A percentile compares a stretch with the other conserved stretches of the same genome.
Evolutionary conservation across 352 stramenopile species (phyloP).

Genomic region (Hyaloperonospora brassicae): DNA sequence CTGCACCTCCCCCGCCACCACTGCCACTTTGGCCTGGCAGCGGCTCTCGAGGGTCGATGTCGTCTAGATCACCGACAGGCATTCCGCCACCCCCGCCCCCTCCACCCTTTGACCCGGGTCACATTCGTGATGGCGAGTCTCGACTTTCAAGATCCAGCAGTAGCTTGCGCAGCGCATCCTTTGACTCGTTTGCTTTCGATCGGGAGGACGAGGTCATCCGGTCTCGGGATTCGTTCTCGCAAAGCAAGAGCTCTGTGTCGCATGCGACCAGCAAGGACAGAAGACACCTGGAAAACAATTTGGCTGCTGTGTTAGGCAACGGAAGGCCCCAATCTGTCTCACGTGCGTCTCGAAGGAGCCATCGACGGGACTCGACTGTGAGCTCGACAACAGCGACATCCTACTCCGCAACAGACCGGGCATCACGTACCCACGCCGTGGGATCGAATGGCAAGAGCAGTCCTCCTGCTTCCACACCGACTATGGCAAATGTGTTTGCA

Average conservation of each 20-base stretch:
- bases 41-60: constrained; percentile 23
- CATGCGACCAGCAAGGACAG: constrained; percentile 33
- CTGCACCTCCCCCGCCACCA: constrained; percentile 23
- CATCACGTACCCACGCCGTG: constrained; percentile 1
- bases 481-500: constrained; percentile 62
- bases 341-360: constrained; percentile 18
- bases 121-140: constrained; percentile 23
- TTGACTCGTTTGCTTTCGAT: constrained; percentile 38
- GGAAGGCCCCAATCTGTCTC: constrained; percentile 23
- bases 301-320: constrained; percentile 60
- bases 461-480: constrained; percentile 17
- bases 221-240: constrained; percentile 40
- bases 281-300: constrained; percentile 39
- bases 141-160: constrained; percentile 47
- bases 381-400: constrained; percentile 25
- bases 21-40: constrained; percentile 20
- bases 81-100: constrained; percentile 42
- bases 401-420: constrained; percentile 11
- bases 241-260: constrained; percentile 32
- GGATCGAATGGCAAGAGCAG: constrained; percentile 11
- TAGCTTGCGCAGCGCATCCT: constrained; percentile 42
- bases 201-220: constrained; percentile 21
- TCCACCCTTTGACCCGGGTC: constrained; percentile 23
- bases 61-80: constrained; percentile 27
- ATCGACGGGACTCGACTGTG: constrained; percentile 43